Evolutionary conservation across 805 yeast genomes (phyloP), one percentile per base, ranked within the genome.

Genomic region (Blastobotrys americana): DNA sequence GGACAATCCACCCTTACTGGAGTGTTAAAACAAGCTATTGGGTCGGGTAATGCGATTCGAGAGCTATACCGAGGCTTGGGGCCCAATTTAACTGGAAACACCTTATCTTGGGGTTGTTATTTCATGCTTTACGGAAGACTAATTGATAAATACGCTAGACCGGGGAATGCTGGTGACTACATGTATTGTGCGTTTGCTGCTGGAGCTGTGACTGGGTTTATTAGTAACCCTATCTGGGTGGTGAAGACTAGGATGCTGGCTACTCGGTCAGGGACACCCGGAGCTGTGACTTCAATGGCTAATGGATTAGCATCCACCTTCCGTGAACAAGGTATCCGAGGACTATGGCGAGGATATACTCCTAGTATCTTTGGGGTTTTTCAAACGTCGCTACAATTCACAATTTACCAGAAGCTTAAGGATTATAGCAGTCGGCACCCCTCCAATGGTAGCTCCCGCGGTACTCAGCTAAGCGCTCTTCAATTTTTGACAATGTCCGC

Each of bases 201-300:
- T 0, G 98, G 98, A 0, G 57, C 79, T 34, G 56, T 79, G 3
- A 86, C 96, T 0, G 75, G 94, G 1, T 44, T 86, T 0, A 35
- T 84, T 13, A 89, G 98, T 1, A 93, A 88, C 58, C 98, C 98
- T 1, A 74, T 90, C 8, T 90, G 98, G 98, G 96, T 93, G 1
- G 61, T 93, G 16, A 93, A 93, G 63, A 93, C 98, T 0, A 71
- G 97, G 49, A 82, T 90, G 52, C 71, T 89, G 55, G 78, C 88
- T 16, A 74, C 76, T 1, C 56, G 61, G 10, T 49, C 56, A 13
- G 46, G 37, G 48, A 51, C 45, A 13, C 68, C 69, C 0, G 72
- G 72, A 13, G 80, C 85, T 0, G 86, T 87, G 56, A 61, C 62
- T 6, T 77, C 86, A 0, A 63, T 80, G 4, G 8, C 56, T 16